Evolutionary conservation across 768 basidiomycete species (phyloP).

Genomic region (Kwoniella pini): DNA sequence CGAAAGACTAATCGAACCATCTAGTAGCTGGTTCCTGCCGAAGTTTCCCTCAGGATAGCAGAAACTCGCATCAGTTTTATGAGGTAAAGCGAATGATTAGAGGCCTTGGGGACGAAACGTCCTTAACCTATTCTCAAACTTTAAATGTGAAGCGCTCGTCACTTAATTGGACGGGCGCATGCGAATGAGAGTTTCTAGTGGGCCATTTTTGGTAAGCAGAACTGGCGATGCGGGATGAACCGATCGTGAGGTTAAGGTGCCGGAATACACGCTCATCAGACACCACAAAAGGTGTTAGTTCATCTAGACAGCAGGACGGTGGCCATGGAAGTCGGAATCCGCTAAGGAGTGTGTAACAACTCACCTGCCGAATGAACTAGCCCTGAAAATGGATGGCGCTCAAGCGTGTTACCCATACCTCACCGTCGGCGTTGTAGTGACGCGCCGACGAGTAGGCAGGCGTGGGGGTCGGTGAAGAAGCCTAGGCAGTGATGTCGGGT

Average conservation of each 20-base stretch:
- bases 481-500: conserved; percentile 72
- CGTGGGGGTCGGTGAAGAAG: conserved; percentile 77
- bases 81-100: conserved; percentile 76
- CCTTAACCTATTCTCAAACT: conserved; percentile 81
- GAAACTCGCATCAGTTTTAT: conserved; percentile 64
- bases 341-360: conserved; percentile 86
- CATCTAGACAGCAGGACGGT: conserved; percentile 85
- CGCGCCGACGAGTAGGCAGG: conserved; percentile 62
- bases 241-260: conserved; percentile 67
- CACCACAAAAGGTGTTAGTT: conserved; percentile 83
- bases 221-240: conserved; percentile 62
- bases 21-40: conserved; percentile 89
- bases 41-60: conserved; percentile 80
- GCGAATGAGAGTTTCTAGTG: conserved; percentile 71
- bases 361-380: conserved; percentile 88
- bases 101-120: conserved; percentile 84
- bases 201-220: conserved; percentile 60
- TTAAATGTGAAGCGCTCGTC: conserved; percentile 65
- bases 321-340: conserved; percentile 83
- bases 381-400: conserved; percentile 90
- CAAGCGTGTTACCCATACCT: conserved; percentile 83
- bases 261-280: conserved; percentile 75
- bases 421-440: conserved; percentile 68
- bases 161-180: conserved; percentile 56
- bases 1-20: conserved; percentile 94